Conservation (phyloP, 108 stramenopile species). For the Cyclotella baltica region DNA sequence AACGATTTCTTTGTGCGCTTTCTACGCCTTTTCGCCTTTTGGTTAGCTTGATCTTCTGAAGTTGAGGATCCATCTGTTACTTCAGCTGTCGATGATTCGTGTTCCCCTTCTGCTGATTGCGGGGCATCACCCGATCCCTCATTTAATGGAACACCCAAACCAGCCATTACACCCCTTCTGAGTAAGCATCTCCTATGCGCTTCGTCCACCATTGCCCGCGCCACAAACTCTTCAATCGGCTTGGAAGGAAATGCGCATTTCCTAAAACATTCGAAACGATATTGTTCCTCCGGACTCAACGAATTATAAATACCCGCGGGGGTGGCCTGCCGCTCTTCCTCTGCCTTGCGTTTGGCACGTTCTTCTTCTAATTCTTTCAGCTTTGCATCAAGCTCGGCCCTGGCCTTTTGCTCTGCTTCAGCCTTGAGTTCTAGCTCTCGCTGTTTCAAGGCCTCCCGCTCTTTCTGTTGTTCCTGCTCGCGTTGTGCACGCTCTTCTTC, state of each 20-base stretch:
- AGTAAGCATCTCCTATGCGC: slow-evolving; percentile 26
- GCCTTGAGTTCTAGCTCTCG: slow-evolving; percentile 48
- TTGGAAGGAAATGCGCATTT: slow-evolving; percentile 48
- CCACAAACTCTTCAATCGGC: slow-evolving; percentile 49
- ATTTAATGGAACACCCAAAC: slow-evolving; percentile 19
- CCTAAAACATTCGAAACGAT: slow-evolving; percentile 56
- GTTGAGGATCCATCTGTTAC: slow-evolving; percentile 20
- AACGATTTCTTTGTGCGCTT: slow-evolving; percentile 40
- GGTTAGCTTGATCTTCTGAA: slow-evolving; percentile 8
- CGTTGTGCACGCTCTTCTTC: too few species aligned
- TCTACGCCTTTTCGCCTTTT: slow-evolving; percentile 28
- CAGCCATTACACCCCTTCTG: slow-evolving; percentile 30
- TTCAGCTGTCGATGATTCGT: background rate
- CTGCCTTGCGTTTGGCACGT: slow-evolving; percentile 14
- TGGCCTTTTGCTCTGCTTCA: slow-evolving; percentile 19
- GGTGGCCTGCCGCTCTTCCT: slow-evolving; percentile 6
- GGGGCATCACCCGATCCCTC: slow-evolving; percentile 1
- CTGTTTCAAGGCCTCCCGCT: slow-evolving; percentile 40
- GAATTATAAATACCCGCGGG: slow-evolving; percentile 32
- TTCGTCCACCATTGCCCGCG: slow-evolving; percentile 40
- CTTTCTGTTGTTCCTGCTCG: too few species aligned
- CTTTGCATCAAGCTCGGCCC: too few species aligned
- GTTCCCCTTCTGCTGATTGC: background rate
- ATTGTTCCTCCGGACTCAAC: slow-evolving; percentile 37
- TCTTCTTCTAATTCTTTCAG: slow-evolving; percentile 17